Percentiles rank a stretch among this genome's conserved stretches.
These are phyloP conservation scores for Diplodia intermedia DNA, from an alignment of 2,329 filamentous ascomycete species.

Conservation along the genomic window DNA sequence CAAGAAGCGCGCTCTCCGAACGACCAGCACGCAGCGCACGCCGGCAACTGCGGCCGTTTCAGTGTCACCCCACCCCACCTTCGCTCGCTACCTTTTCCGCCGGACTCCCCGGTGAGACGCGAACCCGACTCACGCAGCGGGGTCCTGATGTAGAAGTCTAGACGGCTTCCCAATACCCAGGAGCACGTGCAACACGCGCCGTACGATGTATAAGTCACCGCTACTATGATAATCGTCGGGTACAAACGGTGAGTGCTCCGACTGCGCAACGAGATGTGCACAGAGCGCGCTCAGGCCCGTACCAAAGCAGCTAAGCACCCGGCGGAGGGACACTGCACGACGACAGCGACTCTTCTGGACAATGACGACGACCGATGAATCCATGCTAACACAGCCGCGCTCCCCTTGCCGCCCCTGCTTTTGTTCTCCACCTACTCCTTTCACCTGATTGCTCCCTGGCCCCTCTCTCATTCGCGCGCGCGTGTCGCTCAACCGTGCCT, in stretches of 20 bases:
- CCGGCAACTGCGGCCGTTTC: constrained; percentile 18
- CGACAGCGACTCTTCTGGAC: constrained; percentile 5
- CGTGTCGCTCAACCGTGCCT: background rate
- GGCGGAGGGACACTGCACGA: background rate
- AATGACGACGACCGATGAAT: background rate
- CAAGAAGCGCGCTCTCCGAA: constrained; percentile 11
- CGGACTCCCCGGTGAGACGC: background rate
- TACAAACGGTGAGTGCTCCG: background rate
- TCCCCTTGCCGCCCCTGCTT: background rate
- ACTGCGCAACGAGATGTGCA: background rate
- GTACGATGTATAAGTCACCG: constrained; percentile 1
- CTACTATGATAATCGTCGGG: background rate
- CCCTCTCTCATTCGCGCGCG: background rate
- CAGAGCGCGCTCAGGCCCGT: constrained; percentile 4
- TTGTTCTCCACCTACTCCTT: constrained; percentile 7
- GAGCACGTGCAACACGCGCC: background rate
- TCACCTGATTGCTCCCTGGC: background rate
- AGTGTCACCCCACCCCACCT: constrained; percentile 21
- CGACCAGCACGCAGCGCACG: background rate
- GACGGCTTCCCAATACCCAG: background rate
- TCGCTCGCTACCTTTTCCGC: constrained; percentile 17
- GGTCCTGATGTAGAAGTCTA: background rate
- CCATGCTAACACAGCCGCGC: background rate
- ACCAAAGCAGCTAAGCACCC: background rate
- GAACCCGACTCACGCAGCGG: background rate